Percentiles rank a stretch among this genome's conserved stretches.
Evolutionary conservation across 495 filamentous ascomycete species (phyloP).

Genomic region (Cercophora scortea): DNA sequence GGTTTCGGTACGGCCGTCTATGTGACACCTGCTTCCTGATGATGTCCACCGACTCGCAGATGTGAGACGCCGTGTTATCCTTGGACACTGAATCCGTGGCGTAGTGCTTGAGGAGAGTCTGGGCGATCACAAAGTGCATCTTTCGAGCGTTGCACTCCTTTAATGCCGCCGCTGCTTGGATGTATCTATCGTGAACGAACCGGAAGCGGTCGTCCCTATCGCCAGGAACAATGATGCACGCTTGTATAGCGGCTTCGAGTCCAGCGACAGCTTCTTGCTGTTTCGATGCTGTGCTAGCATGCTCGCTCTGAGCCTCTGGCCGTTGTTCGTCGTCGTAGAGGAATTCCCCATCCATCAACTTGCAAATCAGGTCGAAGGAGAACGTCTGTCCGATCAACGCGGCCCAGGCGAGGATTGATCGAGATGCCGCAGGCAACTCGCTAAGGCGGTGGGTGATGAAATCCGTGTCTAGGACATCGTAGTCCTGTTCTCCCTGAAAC

Average conservation of each 20-base stretch:
- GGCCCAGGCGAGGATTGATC: conserved; percentile 80
- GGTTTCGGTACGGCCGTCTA: conserved; percentile 58
- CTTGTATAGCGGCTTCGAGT: conserved; percentile 68
- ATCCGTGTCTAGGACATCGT: conserved; percentile 67
- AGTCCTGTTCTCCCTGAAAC: conserved; percentile 67
- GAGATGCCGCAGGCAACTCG: conserved; percentile 62
- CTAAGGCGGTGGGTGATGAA: conserved; percentile 70
- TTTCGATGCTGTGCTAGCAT: background rate
- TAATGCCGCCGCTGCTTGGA: conserved; percentile 63
- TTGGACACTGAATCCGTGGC: conserved; percentile 45
- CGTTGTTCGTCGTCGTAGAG: conserved; percentile 39
- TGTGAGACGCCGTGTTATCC: conserved; percentile 68
- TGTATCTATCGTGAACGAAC: conserved; percentile 78
- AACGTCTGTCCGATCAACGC: conserved; percentile 72
- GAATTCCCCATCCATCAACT: conserved; percentile 62
- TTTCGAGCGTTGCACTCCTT: conserved; percentile 60
- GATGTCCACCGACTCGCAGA: conserved; percentile 62
- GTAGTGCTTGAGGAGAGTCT: conserved; percentile 65
- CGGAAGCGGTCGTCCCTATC: conserved; percentile 69
- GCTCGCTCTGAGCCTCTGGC: conserved; percentile 10
- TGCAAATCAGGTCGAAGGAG: conserved; percentile 72
- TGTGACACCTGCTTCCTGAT: conserved; percentile 55
- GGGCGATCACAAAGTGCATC: conserved; percentile 85
- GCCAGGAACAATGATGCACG: conserved; percentile 66
- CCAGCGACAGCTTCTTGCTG: conserved; percentile 51